These are phyloP conservation scores for Clonostachys rhizophaga DNA, from an alignment of 2,329 filamentous ascomycete genomes.

Conservation along the genomic window DNA sequence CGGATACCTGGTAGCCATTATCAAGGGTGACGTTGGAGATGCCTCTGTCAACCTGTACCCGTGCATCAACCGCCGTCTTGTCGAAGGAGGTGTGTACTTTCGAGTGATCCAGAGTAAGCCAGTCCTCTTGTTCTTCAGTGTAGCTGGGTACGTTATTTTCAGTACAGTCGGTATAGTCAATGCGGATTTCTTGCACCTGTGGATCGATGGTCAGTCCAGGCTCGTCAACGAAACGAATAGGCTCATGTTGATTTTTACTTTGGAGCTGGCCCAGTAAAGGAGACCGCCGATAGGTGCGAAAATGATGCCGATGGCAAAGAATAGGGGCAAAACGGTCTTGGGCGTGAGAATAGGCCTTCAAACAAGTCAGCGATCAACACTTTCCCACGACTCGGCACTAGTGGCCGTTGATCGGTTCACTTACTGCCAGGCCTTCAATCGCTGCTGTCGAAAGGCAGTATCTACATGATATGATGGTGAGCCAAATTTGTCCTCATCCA, in stretches of 20 bases:
- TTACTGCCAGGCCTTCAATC: slow-evolving; percentile 97
- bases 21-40: slow-evolving; percentile 25
- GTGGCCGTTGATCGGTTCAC: slow-evolving; percentile 25
- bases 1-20: slow-evolving; percentile 23
- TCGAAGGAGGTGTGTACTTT: slow-evolving; percentile 66
- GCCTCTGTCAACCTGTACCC: slow-evolving; percentile 34
- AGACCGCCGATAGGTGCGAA: slow-evolving; percentile 90
- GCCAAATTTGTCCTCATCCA: not conserved
- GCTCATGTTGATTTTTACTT: slow-evolving; percentile 43
- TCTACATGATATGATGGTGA: slow-evolving; percentile 44
- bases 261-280: slow-evolving; percentile 76
- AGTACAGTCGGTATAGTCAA: slow-evolving; percentile 83
- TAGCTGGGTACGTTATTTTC: slow-evolving; percentile 34
- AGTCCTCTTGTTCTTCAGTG: slow-evolving; percentile 18
- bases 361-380: too few species aligned
- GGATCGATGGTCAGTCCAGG: not conserved
- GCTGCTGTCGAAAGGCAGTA: slow-evolving; percentile 94
- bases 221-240: slow-evolving; percentile 8
- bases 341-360: slow-evolving; percentile 85
- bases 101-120: slow-evolving; percentile 46
- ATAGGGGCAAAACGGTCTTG: slow-evolving; percentile 86
- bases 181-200: slow-evolving; percentile 82
- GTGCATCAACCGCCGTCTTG: slow-evolving; percentile 27
- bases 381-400: too few species aligned
- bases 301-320: slow-evolving; percentile 86